Evolutionary conservation across 1,284 basidiomycete genomes (phyloP), one percentile per base, ranked within the genome.

Genomic region (Ceratobasidium sp.): DNA sequence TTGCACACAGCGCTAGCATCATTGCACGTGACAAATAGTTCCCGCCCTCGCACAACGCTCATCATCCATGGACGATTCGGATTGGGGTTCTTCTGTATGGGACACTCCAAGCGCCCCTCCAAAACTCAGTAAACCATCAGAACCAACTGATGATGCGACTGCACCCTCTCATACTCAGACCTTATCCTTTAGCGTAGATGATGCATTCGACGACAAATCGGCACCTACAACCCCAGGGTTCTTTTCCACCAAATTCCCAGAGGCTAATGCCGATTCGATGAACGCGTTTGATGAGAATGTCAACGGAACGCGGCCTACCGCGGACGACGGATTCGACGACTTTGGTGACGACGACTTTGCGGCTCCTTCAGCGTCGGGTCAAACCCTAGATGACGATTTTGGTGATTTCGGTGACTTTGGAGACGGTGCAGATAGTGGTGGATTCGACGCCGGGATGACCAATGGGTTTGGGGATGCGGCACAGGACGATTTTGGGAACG

Each of bases 361-460:
- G 47, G 72, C 72, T 42, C 58, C 27, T 43, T 71, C 65, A 38
- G 74, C 52, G 5, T 27, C 60, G 13, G 60, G 60, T 40, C 60
- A 64, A 31, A 27, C 49, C 29, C 74, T 71, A n/a, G 77, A 78
- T 62, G 79, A 79, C 67, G 79, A 75, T 15, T 79, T 80, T 71
- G 79, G 78, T 8, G 80, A 94, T 75, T 95, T 95, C 81, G 93
- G 90, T 17, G 91, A 92, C 74, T 93, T 93, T 77, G 91, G 86
- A 68, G 92, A 92, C 53, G 81, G 79, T 57, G 77, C 75, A 47
- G 77, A 77, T 72, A 86, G 82, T 15, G 83, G 83, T 20, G 73
- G 75, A 8, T 81, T 87, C 74, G 81, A 77, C 22, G 40, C 56
- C 20, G 50, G 38, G 38, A 27, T 29, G 49, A 54, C 34, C 32